Conservation (phyloP, 257 asterid species). For the Orobanche coerulescens region DNA sequence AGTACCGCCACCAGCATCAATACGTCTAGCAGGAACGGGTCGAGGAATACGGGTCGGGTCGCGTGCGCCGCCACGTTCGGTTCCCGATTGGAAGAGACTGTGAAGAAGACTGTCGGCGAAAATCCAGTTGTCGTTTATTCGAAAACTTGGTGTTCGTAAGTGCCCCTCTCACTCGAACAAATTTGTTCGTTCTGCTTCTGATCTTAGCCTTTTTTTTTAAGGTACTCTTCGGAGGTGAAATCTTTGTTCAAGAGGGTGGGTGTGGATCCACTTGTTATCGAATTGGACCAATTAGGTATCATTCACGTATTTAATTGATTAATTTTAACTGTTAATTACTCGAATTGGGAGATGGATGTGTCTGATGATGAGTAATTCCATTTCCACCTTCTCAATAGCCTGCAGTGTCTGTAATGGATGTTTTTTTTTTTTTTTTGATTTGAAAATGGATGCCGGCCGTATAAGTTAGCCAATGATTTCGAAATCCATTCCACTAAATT, state of each 20-base stretch:
- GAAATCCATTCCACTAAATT: background rate
- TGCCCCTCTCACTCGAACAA: background rate
- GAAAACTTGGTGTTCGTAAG: conserved; percentile 89
- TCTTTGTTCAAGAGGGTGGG: conserved; percentile 69
- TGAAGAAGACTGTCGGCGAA: conserved; percentile 47
- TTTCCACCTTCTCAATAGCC: too few species aligned
- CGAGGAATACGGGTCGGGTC: conserved; percentile 39
- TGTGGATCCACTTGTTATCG: conserved; percentile 70
- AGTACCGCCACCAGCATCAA: background rate
- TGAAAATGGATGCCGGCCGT: too few species aligned
- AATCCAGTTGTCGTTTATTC: conserved; percentile 84
- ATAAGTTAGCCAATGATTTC: too few species aligned
- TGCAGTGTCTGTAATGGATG: background rate
- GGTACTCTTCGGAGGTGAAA: conserved; percentile 77
- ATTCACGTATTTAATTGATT: background rate
- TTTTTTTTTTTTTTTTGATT: too few species aligned
- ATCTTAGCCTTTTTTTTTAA: too few species aligned
- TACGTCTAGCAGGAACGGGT: conserved; percentile 16
- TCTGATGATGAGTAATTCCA: too few species aligned
- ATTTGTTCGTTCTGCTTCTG: conserved; percentile 4
- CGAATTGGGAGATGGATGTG: too few species aligned
- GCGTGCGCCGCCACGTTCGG: conserved; percentile 58
- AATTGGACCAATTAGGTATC: conserved; percentile 76
- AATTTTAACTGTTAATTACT: background rate
- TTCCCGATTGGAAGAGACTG: conserved; percentile 49